These are phyloP conservation scores for Apiospora pterosperma DNA, from an alignment of 2,329 filamentous ascomycete genomes.

Conservation along the genomic window DNA sequence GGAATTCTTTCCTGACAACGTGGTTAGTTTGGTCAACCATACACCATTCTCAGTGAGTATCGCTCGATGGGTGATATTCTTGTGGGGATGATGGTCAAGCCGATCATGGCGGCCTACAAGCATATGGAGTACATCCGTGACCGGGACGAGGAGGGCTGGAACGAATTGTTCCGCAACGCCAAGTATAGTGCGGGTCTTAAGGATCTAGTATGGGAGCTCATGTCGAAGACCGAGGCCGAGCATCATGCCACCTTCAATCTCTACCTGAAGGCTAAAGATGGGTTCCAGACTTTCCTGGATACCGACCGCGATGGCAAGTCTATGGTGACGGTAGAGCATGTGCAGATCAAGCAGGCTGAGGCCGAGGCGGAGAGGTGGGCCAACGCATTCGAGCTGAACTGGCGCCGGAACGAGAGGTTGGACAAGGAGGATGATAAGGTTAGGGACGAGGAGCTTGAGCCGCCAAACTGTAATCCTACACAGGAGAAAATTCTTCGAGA, in stretches of 20 bases:
- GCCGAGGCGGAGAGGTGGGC: not conserved
- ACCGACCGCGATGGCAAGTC: slow-evolving; percentile 4
- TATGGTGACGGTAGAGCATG: not conserved
- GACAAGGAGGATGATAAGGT: not conserved
- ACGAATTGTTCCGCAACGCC: not conserved
- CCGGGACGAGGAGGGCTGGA: not conserved
- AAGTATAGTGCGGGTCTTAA: slow-evolving; percentile 9
- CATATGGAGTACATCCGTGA: slow-evolving; percentile 8
- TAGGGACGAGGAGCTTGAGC: slow-evolving; percentile 14
- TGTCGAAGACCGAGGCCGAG: slow-evolving; percentile 1
- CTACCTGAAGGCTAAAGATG: slow-evolving; percentile 3
- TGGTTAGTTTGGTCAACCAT: slow-evolving; percentile 14
- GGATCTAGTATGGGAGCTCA: slow-evolving; percentile 8
- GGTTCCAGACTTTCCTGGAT: slow-evolving; percentile 1
- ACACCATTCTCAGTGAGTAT: slow-evolving; percentile 28
- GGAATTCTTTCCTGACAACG: not conserved
- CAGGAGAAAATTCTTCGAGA: not conserved
- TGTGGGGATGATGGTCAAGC: slow-evolving; percentile 27
- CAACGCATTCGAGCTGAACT: not conserved
- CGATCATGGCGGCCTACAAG: slow-evolving; percentile 1
- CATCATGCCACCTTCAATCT: not conserved
- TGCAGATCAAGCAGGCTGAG: slow-evolving; percentile 1
- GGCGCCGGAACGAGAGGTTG: not conserved
- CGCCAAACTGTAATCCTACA: not conserved
- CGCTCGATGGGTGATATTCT: slow-evolving; percentile 26